A percentile compares a stretch with the other conserved stretches of the same genome.
These are phyloP conservation scores for Quercus gilva DNA, from an alignment of 306 rosid species.

Conservation along the genomic window DNA sequence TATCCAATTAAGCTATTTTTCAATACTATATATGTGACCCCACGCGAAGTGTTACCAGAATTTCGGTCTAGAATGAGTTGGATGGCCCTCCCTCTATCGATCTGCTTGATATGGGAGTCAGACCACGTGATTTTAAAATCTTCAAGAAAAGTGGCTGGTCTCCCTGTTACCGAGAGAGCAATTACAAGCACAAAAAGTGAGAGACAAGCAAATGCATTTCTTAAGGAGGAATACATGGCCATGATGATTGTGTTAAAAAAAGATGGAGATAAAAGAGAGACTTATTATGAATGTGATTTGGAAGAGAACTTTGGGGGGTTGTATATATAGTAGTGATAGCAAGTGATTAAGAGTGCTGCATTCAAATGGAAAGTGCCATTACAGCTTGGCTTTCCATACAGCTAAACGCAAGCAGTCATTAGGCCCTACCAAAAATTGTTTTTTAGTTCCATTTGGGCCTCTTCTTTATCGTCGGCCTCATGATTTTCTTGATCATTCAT, in stretches of 20 bases:
- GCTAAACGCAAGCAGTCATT: slow-evolving; percentile 60
- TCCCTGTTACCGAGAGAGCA: slow-evolving; percentile 38
- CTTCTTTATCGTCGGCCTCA: background rate
- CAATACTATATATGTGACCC: background rate
- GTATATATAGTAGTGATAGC: slow-evolving; percentile 28
- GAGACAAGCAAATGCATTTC: slow-evolving; percentile 5
- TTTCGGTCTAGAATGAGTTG: slow-evolving; percentile 83
- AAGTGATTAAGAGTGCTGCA: slow-evolving; percentile 17
- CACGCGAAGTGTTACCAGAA: slow-evolving; percentile 52
- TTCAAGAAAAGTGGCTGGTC: slow-evolving; percentile 71
- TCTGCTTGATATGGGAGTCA: slow-evolving; percentile 63
- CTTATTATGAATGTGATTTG: slow-evolving; percentile 3
- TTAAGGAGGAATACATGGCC: slow-evolving; percentile 28
- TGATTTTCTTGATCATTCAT: slow-evolving; percentile 1
- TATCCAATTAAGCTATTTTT: background rate
- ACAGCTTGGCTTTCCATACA: slow-evolving; percentile 62
- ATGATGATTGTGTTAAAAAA: slow-evolving; percentile 19
- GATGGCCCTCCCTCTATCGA: slow-evolving; percentile 74
- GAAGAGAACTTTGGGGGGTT: slow-evolving; percentile 9
- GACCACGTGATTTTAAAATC: slow-evolving; percentile 79
- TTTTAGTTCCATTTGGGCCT: slow-evolving; percentile 19
- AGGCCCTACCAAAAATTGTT: slow-evolving; percentile 59
- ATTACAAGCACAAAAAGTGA: slow-evolving; percentile 28
- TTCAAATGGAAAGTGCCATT: slow-evolving; percentile 33
- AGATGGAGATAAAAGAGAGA: slow-evolving; percentile 1